Evolutionary conservation across 768 basidiomycete species (phyloP).

Genomic region (Wakefieldia striispora): DNA sequence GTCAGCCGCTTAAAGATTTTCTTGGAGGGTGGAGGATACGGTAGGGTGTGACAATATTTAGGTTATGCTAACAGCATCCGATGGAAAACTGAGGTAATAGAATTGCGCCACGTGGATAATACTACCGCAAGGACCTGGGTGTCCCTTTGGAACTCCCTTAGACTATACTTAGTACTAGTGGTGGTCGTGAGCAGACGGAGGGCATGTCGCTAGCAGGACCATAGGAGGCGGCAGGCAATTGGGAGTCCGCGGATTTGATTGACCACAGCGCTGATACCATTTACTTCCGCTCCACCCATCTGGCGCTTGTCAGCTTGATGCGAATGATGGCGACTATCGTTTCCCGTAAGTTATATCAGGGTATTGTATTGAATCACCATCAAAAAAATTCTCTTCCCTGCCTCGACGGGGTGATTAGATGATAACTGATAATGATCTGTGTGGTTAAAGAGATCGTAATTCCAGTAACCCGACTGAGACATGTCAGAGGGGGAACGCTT

Average conservation of each 20-base stretch:
- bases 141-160: constrained; percentile 2
- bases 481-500: background rate
- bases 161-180: constrained; percentile 1
- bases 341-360: constrained; percentile 3
- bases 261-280: background rate
- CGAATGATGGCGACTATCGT: background rate
- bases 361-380: background rate
- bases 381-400: background rate
- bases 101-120: constrained; percentile 12
- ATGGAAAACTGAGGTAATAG: constrained; percentile 26
- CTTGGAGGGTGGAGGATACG: constrained; percentile 56
- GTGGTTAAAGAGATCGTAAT: background rate
- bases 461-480: background rate
- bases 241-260: constrained; percentile 20
- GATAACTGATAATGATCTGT: constrained; percentile 9
- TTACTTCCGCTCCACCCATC: constrained; percentile 3
- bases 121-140: background rate
- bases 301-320: background rate
- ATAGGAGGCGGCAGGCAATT: constrained; percentile 12
- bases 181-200: background rate
- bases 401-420: constrained; percentile 7
- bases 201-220: background rate
- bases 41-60: constrained; percentile 42
- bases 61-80: background rate
- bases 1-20: constrained; percentile 52